A percentile compares a stretch with the other conserved stretches of the same genome.
These are phyloP conservation scores for Colletotrichum coccodes DNA, from an alignment of 2,329 filamentous ascomycete species.

Conservation along the genomic window DNA sequence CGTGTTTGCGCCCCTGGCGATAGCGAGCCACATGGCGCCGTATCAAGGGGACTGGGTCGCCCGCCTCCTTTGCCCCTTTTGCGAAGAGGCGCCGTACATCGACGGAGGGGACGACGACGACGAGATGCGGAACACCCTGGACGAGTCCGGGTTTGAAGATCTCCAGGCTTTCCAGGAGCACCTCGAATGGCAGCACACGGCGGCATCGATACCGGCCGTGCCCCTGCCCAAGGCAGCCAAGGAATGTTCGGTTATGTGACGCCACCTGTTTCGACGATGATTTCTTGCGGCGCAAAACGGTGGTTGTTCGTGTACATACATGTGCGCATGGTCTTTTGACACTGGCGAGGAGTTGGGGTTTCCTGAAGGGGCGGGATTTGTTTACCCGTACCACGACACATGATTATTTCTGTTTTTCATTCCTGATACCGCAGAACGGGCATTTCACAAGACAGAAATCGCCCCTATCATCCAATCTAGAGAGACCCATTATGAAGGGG, in stretches of 20 bases:
- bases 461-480: constrained; percentile 5
- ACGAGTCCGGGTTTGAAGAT: constrained; percentile 59
- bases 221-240: constrained; percentile 43
- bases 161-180: constrained; percentile 62
- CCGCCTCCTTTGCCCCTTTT: constrained; percentile 64
- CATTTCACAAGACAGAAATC: not conserved
- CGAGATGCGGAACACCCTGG: constrained; percentile 57
- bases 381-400: constrained; percentile 10
- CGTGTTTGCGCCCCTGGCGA: constrained; percentile 66
- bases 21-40: constrained; percentile 67
- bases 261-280: constrained; percentile 9
- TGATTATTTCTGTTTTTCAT: constrained; percentile 17
- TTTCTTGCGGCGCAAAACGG: constrained; percentile 15
- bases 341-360: constrained; percentile 28
- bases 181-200: constrained; percentile 65
- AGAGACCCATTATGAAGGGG: constrained; percentile 11
- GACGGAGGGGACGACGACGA: constrained; percentile 61
- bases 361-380: not conserved
- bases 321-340: constrained; percentile 7
- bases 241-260: constrained; percentile 60
- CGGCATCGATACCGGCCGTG: constrained; percentile 46
- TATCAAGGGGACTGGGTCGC: constrained; percentile 61
- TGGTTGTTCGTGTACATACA: constrained; percentile 16
- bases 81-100: constrained; percentile 59
- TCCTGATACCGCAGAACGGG: constrained; percentile 12